Base-by-base conservation (phyloP, 2,329 filamentous ascomycete genomes). In the Drechmeria coniospora region DNA sequence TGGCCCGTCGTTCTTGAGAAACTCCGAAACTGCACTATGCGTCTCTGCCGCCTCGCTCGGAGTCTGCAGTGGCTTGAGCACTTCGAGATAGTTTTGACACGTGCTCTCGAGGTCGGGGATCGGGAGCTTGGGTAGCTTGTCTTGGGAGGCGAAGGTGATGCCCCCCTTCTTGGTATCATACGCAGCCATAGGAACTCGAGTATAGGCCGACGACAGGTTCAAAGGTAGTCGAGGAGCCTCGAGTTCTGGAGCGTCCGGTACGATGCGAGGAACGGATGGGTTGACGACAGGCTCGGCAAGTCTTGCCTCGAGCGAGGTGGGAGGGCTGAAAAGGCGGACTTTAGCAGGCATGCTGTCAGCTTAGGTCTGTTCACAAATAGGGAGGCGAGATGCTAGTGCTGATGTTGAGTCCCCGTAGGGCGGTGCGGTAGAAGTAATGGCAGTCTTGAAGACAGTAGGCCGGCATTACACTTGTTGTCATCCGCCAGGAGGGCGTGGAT, bases 361-460 rank as follows among this genome's bases (percentile, higher is more conserved):
- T 27, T 23, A 5, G 23, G 27, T 34, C 10, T 27, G 26, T 35
- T 65, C 62, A 82, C 55, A 65, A 68, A 61, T 82, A 83, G 30
- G 82, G 61, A 42, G 79, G 75, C 40, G 78, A 82, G 53, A 92
- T 71, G 46, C 61, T 68, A 43, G 80, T 92, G 57, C 74, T 69
- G 44, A 92, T 74, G 48, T 79, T 87, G 43, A 92, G 63, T 49
- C 84, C 76, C 63, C 81, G 81, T 59, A 92, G 61, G 49, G 81
- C 79, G 54, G 77, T 92, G 63, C 81, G 81, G 63, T 81, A 90
- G 59, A 92, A 92, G 59, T 92, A 92, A 53, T 92, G 82, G 47
- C 80, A 92, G 56, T 92, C 79, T 65, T 90, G 77, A 32, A 81
- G 62, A 55, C 64, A 92, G 54, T 82, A 87, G 44, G 66, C 56